Evolutionary conservation across 192 early-diverging fungal genomes (phyloP).

Genomic region (Gryganskiella cystojenkinii): DNA sequence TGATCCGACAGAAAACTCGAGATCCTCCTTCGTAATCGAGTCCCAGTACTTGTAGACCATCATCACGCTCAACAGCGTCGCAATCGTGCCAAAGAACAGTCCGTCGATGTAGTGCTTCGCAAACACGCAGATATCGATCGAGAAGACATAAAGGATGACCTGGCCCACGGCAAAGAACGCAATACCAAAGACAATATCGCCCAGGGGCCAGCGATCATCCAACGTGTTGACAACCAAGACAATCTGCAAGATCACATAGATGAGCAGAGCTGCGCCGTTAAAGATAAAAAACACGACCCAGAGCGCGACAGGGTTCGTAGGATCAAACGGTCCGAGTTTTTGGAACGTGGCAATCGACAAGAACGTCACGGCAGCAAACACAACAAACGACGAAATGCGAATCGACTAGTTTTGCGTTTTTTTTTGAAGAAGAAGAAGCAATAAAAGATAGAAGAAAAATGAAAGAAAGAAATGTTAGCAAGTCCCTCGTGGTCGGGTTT

Average conservation of each 20-base stretch:
- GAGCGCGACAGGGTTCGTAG: conserved; percentile 65
- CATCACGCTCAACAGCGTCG: conserved; percentile 87
- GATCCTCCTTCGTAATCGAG: conserved; percentile 91
- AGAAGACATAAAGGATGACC: conserved; percentile 77
- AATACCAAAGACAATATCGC: conserved; percentile 84
- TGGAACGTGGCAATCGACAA: conserved; percentile 77
- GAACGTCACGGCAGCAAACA: conserved; percentile 74
- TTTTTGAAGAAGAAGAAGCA: neutral
- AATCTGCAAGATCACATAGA: conserved; percentile 86
- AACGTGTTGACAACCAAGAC: conserved; percentile 86
- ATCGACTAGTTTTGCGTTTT: too few species aligned
- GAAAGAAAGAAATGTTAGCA: neutral
- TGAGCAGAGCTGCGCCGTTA: conserved; percentile 72
- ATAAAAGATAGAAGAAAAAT: neutral
- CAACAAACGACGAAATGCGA: conserved; percentile 75
- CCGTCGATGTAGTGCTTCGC: conserved; percentile 92
- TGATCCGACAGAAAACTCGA: conserved; percentile 88
- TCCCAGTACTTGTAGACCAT: conserved; percentile 98
- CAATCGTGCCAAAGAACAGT: conserved; percentile 88
- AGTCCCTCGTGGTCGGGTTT: neutral
- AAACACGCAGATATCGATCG: conserved; percentile 74
- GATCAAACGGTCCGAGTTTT: conserved; percentile 63
- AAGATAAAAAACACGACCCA: conserved; percentile 84
- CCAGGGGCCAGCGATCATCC: conserved; percentile 89
- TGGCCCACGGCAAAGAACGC: conserved; percentile 82